Percentiles rank a stretch among this genome's conserved stretches.
Evolutionary conservation across 768 basidiomycete genomes (phyloP).

Genomic region (Xerocomellus intermedius): DNA sequence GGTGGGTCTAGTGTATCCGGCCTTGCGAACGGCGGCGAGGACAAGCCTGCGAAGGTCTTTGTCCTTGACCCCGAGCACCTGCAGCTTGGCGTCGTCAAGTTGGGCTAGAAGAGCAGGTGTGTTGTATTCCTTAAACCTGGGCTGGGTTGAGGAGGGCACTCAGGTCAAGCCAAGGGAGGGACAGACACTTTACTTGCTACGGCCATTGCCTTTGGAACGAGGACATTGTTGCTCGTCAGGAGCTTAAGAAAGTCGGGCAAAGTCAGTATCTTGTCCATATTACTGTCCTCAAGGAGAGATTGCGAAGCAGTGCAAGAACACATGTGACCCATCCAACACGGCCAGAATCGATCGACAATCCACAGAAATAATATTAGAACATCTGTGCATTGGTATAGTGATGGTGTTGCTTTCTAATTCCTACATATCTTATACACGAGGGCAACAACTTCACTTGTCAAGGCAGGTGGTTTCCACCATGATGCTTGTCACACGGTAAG

Average conservation of each 20-base stretch:
- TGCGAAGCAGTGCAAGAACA: background rate
- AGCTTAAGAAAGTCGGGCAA: slow-evolving; percentile 68
- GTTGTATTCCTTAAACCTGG: slow-evolving; percentile 70
- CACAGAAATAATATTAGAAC: slow-evolving; percentile 5
- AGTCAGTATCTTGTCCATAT: slow-evolving; percentile 46
- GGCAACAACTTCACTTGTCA: slow-evolving; percentile 44
- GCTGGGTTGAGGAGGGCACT: slow-evolving; percentile 11
- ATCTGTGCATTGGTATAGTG: slow-evolving; percentile 23
- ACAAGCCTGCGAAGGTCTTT: slow-evolving; percentile 64
- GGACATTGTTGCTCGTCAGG: slow-evolving; percentile 54
- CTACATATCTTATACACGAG: slow-evolving; percentile 14
- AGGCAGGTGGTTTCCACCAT: slow-evolving; percentile 86
- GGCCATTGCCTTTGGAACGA: slow-evolving; percentile 65
- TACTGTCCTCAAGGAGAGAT: background rate
- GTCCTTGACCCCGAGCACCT: slow-evolving; percentile 54
- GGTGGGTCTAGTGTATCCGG: slow-evolving; percentile 46
- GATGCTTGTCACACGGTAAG: slow-evolving; percentile 90
- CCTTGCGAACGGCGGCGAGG: slow-evolving; percentile 59
- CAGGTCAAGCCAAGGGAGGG: background rate
- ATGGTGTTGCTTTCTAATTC: slow-evolving; percentile 12
- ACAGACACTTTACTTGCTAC: slow-evolving; percentile 68
- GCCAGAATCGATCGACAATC: background rate
- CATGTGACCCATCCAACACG: background rate
- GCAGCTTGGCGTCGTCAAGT: slow-evolving; percentile 60
- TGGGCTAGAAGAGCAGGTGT: slow-evolving; percentile 55